Conservation (phyloP, 345 rosid genomes). For the Bruguiera sexangula region DNA sequence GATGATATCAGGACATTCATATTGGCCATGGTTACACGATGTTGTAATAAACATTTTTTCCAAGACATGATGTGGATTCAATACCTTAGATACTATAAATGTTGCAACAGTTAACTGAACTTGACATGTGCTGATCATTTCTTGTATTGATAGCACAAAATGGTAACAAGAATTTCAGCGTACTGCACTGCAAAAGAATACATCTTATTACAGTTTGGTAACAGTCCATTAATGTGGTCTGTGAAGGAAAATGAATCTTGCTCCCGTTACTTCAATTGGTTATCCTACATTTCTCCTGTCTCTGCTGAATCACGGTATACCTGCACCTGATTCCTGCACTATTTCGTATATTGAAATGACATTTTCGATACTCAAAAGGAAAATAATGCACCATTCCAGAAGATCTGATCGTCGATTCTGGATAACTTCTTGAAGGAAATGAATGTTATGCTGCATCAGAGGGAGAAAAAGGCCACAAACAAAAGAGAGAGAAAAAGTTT, state of each 20-base stretch:
- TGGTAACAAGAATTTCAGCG: neutral
- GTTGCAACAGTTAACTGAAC: too few relatives aligned
- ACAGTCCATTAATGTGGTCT: neutral
- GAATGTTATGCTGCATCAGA: conserved; percentile 82
- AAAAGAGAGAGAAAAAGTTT: neutral
- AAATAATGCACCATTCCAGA: conserved; percentile 85
- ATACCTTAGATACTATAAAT: too few relatives aligned
- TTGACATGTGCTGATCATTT: too few relatives aligned
- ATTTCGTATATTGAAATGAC: conserved; percentile 68
- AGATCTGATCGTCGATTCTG: conserved; percentile 80
- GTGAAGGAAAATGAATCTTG: neutral
- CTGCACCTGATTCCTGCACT: conserved; percentile 46
- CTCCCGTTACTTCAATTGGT: neutral
- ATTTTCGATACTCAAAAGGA: conserved; percentile 74
- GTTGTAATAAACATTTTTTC: too few relatives aligned
- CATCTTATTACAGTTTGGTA: neutral
- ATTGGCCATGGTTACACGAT: too few relatives aligned
- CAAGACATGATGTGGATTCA: too few relatives aligned
- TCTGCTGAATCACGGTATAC: conserved; percentile 9
- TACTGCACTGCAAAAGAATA: neutral
- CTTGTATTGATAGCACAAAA: neutral
- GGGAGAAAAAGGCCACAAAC: neutral
- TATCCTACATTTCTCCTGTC: conserved; percentile 1
- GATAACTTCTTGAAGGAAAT: conserved; percentile 84
- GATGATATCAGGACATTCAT: too few relatives aligned